Evolutionary conservation across 176 grass and related monocot species (phyloP), one percentile per base, ranked within the genome.

Genomic region (Eragrostis curvula): DNA sequence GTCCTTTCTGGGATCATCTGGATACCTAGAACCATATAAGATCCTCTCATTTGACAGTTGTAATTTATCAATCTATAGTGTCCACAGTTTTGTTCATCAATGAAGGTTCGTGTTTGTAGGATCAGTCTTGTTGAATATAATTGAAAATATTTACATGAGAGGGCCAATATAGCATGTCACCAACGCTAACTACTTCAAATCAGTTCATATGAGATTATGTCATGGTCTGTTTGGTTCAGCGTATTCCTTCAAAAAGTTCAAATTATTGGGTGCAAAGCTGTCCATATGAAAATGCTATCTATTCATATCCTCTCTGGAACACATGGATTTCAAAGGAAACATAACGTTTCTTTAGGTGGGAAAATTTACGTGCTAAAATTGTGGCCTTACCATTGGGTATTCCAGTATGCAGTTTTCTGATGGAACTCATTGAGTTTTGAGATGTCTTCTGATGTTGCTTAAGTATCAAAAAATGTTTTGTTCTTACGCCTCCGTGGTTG

Each of bases 61-160:
- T 16, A 71, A 24, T 12, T 24, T 23, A 12, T 58, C 10, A 53
- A 62, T 27, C 14, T 71, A 39, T 85, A 25, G 46, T 88, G 42
- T 64, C 55, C 43, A 64, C 24, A 82, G 5, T 53, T 77, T 20
- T 77, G 55, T 39, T 53, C 47, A 55, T 49, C 20, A 50, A 27
- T 20, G 30, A 21, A 25, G 40, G 39, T 58, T 68, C 20, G 80
- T 56, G 53, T 66, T 39, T 36, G 36, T 42, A 79, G 63, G 67
- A 9, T 3, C 27, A 56, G 58, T 80, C 41, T 68, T 66, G 68
- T 75, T 68, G 43, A 87, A 58, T 73, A 70, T 78, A 75, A 62
- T 74, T 74, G 32, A 27, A n/a, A 74, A 48, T 57, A 8, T 80
- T 32, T 24, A 60, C 46, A 40, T 9, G 29, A 61, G 56, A 62